Evolutionary conservation across 2,329 filamentous ascomycete species (phyloP).

Genomic region (Tolypocladium tropicale): DNA sequence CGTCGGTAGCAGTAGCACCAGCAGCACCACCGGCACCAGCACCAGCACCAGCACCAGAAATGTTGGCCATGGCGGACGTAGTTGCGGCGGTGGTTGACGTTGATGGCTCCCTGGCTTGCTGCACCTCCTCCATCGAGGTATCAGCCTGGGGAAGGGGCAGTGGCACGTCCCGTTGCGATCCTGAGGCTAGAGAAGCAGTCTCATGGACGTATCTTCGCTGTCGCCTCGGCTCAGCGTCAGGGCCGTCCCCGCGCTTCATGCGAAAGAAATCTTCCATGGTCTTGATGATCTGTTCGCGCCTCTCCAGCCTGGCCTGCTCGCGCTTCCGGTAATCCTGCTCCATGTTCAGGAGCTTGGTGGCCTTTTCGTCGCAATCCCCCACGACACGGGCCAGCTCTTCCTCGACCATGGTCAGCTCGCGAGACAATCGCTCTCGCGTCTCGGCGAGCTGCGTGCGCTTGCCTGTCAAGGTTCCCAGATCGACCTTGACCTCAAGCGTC

Average conservation of each 20-base stretch:
- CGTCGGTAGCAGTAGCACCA: too few species aligned
- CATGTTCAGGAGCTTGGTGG: constrained; percentile 21
- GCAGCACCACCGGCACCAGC: too few species aligned
- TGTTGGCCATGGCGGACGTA: background rate
- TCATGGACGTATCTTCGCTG: background rate
- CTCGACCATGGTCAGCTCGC: constrained; percentile 24
- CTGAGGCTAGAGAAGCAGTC: background rate
- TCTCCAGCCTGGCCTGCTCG: constrained; percentile 17
- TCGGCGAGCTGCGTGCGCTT: constrained; percentile 17
- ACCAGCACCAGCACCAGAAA: background rate
- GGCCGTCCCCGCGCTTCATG: constrained; percentile 16
- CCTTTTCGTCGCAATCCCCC: constrained; percentile 19
- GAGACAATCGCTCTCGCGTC: constrained; percentile 15
- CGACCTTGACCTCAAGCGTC: constrained; percentile 15
- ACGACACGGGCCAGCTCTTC: constrained; percentile 22
- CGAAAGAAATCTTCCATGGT: constrained; percentile 24
- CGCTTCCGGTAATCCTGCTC: constrained; percentile 19
- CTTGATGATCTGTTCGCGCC: constrained; percentile 14
- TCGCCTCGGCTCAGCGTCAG: constrained; percentile 6
- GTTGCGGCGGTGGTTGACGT: constrained; percentile 1
- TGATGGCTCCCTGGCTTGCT: constrained; percentile 1
- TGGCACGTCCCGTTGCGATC: background rate
- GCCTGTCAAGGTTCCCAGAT: constrained; percentile 17
- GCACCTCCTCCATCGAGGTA: constrained; percentile 10
- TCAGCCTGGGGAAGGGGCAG: background rate